Percentiles rank a stretch among this genome's conserved stretches.
These are phyloP conservation scores for Trichophyton rubrum DNA, from an alignment of 2,329 filamentous ascomycete genomes.

Conservation along the genomic window DNA sequence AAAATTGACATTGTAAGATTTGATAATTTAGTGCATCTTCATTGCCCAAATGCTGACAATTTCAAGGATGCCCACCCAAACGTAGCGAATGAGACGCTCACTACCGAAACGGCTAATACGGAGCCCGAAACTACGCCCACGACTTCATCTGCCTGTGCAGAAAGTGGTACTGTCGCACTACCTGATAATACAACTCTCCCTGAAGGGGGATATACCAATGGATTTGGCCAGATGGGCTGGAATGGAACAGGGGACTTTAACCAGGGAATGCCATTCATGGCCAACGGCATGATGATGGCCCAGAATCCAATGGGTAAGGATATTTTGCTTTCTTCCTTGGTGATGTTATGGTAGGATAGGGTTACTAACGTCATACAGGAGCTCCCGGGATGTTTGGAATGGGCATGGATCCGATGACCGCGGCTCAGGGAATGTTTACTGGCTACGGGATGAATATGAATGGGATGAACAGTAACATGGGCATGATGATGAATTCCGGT, in stretches of 20 bases:
- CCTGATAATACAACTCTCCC: neutral
- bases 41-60: neutral
- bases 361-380: slow-evolving; percentile 7
- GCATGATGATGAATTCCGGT: slow-evolving; percentile 54
- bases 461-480: slow-evolving; percentile 64
- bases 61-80: neutral
- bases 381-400: slow-evolving; percentile 61
- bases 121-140: neutral
- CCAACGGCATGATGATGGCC: slow-evolving; percentile 44
- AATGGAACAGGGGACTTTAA: slow-evolving; percentile 50
- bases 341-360: neutral
- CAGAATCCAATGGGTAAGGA: slow-evolving; percentile 80
- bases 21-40: too few species aligned
- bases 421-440: slow-evolving; percentile 39
- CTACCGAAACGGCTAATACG: neutral
- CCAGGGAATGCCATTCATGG: slow-evolving; percentile 54
- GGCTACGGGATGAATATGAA: slow-evolving; percentile 64
- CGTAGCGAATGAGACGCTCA: neutral
- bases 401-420: slow-evolving; percentile 56
- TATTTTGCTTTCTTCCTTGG: slow-evolving; percentile 14
- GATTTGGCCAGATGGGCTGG: slow-evolving; percentile 49
- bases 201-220: slow-evolving; percentile 18
- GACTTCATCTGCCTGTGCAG: neutral
- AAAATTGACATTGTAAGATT: neutral
- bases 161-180: neutral